Base-by-base conservation (phyloP, 2,329 filamentous ascomycete genomes). In the Verticillium zaregamsianum region DNA sequence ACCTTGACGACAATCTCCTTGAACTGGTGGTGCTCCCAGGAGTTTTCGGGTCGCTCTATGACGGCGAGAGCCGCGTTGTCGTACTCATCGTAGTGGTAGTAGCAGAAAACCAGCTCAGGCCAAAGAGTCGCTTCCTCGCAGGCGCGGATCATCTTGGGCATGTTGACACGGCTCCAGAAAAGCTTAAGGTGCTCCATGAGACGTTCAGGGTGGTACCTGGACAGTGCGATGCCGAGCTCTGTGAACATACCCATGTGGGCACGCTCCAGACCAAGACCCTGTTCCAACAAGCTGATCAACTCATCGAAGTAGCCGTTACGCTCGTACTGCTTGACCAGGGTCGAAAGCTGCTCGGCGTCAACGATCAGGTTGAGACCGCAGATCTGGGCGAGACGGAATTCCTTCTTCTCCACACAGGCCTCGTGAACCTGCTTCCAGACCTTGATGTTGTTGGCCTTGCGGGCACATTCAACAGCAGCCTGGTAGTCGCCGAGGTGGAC, bases 21-120 rank as follows among this genome's bases (percentile, higher is more conserved):
- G 88, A 99, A 99, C 57, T 96, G 95, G 75, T 97, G 93, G 79
- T 99, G 95, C 76, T 99, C 96, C 95, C 95, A 99, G 1, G 95
- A 93, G 81, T 98, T 96, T 67, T 96, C 90, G 14, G 95, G 91
- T 68, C 93, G 92, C 82, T 99, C 95, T 86, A 99, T 99, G 81
- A 99, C 97, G 20, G 95, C 92, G 60, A 99, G 85, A 57, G 93
- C 93, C 55, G 95, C 95, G 72, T 99, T 98, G 78, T 99, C 96
- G 77, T 90, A 97, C 74, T 99, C 96, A 68, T 99, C 96, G 72
- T 97, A 98, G 79, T 99, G 95, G 75, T 92, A 92, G 82, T 98
- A 98, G 69, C 97, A 86, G 86, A 99, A 99, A 60, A 99, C 92
- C 65, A 99, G 83, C 79, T 99, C 95, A 0, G 95, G 94, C 95